Evolutionary conservation across 2,329 filamentous ascomycete species (phyloP).

Genomic region (Calonectria hawksworthii): DNA sequence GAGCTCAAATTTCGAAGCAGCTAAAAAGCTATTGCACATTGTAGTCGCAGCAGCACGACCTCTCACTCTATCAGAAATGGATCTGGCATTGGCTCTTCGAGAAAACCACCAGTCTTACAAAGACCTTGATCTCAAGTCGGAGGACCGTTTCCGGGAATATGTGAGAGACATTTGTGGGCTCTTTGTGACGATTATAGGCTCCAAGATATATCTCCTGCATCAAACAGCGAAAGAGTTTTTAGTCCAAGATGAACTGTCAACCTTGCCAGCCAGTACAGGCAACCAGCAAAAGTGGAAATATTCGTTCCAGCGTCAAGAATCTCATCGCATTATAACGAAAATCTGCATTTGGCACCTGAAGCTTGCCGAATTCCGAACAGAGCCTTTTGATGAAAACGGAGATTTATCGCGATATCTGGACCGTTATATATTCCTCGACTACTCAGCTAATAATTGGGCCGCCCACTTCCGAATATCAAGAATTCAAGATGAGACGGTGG

Average conservation of each 20-base stretch:
- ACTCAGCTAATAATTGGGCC: slow-evolving; percentile 26
- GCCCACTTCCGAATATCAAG: slow-evolving; percentile 1
- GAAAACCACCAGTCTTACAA: slow-evolving; percentile 14
- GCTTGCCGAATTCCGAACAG: not conserved
- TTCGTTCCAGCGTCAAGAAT: not conserved
- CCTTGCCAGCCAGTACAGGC: not conserved
- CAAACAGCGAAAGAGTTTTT: slow-evolving; percentile 18
- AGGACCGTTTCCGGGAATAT: slow-evolving; percentile 25
- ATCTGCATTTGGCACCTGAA: not conserved
- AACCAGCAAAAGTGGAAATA: not conserved
- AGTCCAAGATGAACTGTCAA: not conserved
- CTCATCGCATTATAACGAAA: not conserved
- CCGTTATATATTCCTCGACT: slow-evolving; percentile 20
- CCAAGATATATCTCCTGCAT: slow-evolving; percentile 12
- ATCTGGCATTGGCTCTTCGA: slow-evolving; percentile 33
- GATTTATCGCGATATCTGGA: not conserved
- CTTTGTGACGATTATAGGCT: not conserved
- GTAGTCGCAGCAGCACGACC: slow-evolving; percentile 42
- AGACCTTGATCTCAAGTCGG: slow-evolving; percentile 18
- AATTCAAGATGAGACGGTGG: not conserved
- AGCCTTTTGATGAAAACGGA: not conserved
- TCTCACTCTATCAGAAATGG: slow-evolving; percentile 42
- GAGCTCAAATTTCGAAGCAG: slow-evolving; percentile 22
- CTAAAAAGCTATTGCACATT: slow-evolving; percentile 40
- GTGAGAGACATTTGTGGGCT: slow-evolving; percentile 46